These are phyloP conservation scores for Nothophytophthora sp. DNA, from an alignment of 352 stramenopile genomes.

Conservation along the genomic window DNA sequence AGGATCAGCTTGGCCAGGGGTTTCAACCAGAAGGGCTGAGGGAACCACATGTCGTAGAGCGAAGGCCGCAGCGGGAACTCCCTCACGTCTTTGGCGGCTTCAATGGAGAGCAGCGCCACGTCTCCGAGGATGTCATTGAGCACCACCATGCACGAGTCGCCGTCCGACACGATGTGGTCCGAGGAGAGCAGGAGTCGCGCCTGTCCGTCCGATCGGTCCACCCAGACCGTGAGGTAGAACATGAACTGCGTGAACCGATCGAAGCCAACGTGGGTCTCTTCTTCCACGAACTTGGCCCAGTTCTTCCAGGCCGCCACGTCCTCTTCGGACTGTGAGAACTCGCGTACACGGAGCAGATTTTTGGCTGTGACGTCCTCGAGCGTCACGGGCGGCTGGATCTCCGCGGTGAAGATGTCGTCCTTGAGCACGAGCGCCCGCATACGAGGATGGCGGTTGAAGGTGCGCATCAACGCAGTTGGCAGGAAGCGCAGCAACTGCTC, in stretches of 20 bases:
- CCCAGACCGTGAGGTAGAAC: slow-evolving; percentile 50
- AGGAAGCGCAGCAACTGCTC: slow-evolving; percentile 40
- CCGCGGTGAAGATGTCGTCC: slow-evolving; percentile 35
- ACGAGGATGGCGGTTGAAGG: slow-evolving; percentile 63
- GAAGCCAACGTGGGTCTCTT: slow-evolving; percentile 28
- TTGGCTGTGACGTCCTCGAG: slow-evolving; percentile 32
- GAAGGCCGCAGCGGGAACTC: slow-evolving; percentile 40
- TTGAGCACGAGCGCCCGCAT: slow-evolving; percentile 43
- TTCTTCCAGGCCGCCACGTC: slow-evolving; percentile 22
- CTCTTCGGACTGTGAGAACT: slow-evolving; percentile 22
- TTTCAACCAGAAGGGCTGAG: slow-evolving; percentile 41
- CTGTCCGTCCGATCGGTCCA: slow-evolving; percentile 24
- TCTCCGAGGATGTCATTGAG: slow-evolving; percentile 48
- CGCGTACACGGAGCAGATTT: slow-evolving; percentile 28
- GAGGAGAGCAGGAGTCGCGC: slow-evolving; percentile 52
- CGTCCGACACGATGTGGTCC: slow-evolving; percentile 66
- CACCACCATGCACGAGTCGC: slow-evolving; percentile 43
- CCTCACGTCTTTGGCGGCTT: slow-evolving; percentile 15
- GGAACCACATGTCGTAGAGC: slow-evolving; percentile 45
- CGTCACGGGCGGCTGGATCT: slow-evolving; percentile 39
- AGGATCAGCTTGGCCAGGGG: slow-evolving; percentile 28
- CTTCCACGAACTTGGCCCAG: slow-evolving; percentile 39
- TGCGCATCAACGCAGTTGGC: slow-evolving; percentile 48
- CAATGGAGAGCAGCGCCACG: slow-evolving; percentile 34
- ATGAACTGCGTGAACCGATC: slow-evolving; percentile 52